phyloP scores from a whole-genome alignment of 1,284 basidiomycete species.

The Malassezia slooffiae region DNA sequence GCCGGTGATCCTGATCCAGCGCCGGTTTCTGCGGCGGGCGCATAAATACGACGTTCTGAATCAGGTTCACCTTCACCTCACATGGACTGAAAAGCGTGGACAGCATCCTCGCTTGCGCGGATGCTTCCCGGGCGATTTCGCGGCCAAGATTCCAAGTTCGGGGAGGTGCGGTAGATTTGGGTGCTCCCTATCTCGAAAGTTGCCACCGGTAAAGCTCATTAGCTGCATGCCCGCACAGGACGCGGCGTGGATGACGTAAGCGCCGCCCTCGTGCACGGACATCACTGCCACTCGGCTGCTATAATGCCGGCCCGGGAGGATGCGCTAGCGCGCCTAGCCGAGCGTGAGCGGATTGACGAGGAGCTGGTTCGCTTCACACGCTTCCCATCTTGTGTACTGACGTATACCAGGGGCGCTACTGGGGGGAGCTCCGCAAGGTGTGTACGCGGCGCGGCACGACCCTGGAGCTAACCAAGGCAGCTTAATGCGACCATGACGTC shows the following conservation, averaged over 20 bases:
- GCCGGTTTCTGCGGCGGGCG: slow-evolving; percentile 33
- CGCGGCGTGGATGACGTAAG: too few species aligned
- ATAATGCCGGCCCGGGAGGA: slow-evolving; percentile 2
- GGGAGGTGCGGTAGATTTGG: neutral
- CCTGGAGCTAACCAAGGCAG: too few species aligned
- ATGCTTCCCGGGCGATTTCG: neutral
- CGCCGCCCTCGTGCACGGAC: neutral
- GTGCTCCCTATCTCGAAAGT: too few species aligned
- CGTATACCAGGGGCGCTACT: neutral
- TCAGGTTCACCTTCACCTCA: slow-evolving; percentile 39
- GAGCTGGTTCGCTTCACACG: slow-evolving; percentile 2
- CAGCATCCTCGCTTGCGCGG: slow-evolving; percentile 19
- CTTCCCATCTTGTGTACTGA: neutral
- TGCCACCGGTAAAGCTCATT: too few species aligned
- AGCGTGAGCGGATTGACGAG: slow-evolving; percentile 6
- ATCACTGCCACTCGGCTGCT: neutral
- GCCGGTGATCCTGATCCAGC: slow-evolving; percentile 20
- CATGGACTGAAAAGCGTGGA: slow-evolving; percentile 39
- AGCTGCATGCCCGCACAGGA: too few species aligned
- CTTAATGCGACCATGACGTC: slow-evolving; percentile 15
- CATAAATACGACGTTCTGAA: slow-evolving; percentile 41
- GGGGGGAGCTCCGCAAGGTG: neutral
- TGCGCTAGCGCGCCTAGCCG: neutral
- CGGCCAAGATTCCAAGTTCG: neutral
- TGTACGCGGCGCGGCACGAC: neutral